Evolutionary conservation across 495 filamentous ascomycete genomes (phyloP).

Genomic region (Podospora appendiculata): DNA sequence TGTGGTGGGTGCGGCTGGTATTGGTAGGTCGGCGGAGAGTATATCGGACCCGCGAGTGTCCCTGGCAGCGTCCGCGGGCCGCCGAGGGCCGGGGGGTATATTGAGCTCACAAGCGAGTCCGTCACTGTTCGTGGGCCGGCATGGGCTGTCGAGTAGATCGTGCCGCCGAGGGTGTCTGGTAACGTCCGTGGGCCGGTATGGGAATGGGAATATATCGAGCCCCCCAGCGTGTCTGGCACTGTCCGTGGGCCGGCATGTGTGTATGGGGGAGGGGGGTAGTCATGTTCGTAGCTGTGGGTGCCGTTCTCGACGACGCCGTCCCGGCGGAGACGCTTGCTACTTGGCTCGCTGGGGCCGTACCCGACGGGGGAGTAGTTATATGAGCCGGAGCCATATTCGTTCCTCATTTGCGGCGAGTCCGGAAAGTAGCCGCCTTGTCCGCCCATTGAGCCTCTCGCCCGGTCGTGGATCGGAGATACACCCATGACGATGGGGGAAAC

Average conservation of each 20-base stretch:
- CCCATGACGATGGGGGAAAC: too few relatives aligned
- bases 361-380: slow-evolving; percentile 10
- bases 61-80: slow-evolving; percentile 3
- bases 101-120: slow-evolving; percentile 4
- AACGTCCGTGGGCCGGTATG: slow-evolving; percentile 2
- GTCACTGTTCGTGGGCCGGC: slow-evolving; percentile 19
- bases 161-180: background rate
- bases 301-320: background rate
- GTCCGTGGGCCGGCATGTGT: slow-evolving; percentile 16
- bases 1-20: background rate
- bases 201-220: slow-evolving; percentile 7
- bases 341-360: too few relatives aligned
- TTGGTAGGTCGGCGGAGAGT: background rate
- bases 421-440: slow-evolving; percentile 14
- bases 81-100: slow-evolving; percentile 9
- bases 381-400: slow-evolving; percentile 9
- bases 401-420: slow-evolving; percentile 17
- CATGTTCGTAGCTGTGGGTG: slow-evolving; percentile 11
- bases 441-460: slow-evolving; percentile 9
- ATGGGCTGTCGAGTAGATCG: background rate
- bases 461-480: background rate
- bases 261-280: slow-evolving; percentile 5
- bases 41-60: background rate
- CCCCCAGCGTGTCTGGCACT: slow-evolving; percentile 10
- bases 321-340: too few relatives aligned